These are phyloP conservation scores for Casuarina cunninghamiana DNA, from an alignment of 306 rosid species.

Conservation along the genomic window DNA sequence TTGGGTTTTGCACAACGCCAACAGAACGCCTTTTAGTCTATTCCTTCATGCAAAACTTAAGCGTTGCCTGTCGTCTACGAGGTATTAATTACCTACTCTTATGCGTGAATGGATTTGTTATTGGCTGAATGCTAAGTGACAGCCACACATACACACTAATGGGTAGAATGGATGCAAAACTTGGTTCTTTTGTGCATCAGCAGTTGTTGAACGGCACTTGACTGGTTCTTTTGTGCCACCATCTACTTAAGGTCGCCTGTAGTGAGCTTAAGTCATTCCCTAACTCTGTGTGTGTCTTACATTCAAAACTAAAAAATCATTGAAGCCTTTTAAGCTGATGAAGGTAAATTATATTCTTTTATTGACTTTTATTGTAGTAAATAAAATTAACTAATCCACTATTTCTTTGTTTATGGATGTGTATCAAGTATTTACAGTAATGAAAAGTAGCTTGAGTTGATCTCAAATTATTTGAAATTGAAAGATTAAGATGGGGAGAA, in stretches of 20 bases:
- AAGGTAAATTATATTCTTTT: background rate
- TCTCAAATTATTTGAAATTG: background rate
- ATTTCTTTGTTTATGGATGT: background rate
- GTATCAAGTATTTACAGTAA: background rate
- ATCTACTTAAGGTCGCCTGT: background rate
- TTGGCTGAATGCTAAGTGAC: background rate
- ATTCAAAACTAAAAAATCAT: background rate
- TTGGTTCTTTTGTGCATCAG: background rate
- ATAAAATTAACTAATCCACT: background rate
- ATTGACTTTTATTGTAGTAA: background rate
- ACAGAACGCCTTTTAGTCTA: conserved; percentile 93
- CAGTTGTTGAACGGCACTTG: background rate
- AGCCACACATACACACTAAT: background rate
- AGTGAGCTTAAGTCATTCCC: background rate
- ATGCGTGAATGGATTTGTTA: background rate
- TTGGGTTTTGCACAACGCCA: conserved; percentile 93
- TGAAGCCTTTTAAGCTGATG: background rate
- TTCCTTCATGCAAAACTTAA: conserved; percentile 96
- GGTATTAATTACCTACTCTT: conserved; percentile 40
- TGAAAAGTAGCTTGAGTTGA: background rate
- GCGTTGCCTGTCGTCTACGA: conserved; percentile 91
- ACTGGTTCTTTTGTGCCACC: background rate
- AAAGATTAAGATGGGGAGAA: background rate
- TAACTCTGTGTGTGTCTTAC: background rate
- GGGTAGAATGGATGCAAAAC: background rate